phyloP scores from a whole-genome alignment of 345 rosid species.

The Ricinus communis region DNA sequence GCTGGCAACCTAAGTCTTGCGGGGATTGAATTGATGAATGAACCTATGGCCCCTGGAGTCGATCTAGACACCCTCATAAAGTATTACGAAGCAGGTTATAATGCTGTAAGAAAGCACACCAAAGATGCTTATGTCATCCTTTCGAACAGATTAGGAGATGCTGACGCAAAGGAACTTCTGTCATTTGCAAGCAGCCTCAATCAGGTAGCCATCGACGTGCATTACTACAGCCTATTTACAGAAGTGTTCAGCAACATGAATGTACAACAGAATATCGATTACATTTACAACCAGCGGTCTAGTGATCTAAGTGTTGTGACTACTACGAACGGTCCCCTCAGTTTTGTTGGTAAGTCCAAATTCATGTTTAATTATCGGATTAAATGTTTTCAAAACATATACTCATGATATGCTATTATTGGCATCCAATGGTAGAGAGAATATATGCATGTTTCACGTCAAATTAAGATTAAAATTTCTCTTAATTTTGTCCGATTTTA shows the following conservation, averaged over 20 bases:
- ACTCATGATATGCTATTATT: too few relatives aligned
- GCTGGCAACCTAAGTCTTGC: constrained; percentile 13
- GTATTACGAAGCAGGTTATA: constrained; percentile 36
- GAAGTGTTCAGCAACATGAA: constrained; percentile 7
- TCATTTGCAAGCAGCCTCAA: constrained; percentile 21
- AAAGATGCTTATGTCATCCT: constrained; percentile 32
- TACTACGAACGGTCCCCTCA: constrained; percentile 23
- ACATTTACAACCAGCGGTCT: constrained; percentile 19
- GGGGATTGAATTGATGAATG: constrained; percentile 44
- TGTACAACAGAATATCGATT: constrained; percentile 30
- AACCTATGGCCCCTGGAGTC: constrained; percentile 33
- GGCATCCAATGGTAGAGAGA: too few relatives aligned
- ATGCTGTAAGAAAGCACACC: constrained; percentile 39
- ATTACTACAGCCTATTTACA: constrained; percentile 36
- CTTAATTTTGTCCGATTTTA: too few relatives aligned
- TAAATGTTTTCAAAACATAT: too few relatives aligned
- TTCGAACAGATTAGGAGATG: constrained; percentile 34
- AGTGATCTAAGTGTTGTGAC: constrained; percentile 18
- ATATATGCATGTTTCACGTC: too few relatives aligned
- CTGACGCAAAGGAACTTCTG: constrained; percentile 30
- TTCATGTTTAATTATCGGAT: too few relatives aligned
- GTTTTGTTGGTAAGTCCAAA: constrained; percentile 33
- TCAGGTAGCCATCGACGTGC: constrained; percentile 40
- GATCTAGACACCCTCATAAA: constrained; percentile 23
- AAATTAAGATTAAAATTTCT: too few relatives aligned